Evolutionary conservation across 176 grass and related monocot species (phyloP), one percentile per base, ranked within the genome.

Genomic region (Bolboschoenus planiculmis): DNA sequence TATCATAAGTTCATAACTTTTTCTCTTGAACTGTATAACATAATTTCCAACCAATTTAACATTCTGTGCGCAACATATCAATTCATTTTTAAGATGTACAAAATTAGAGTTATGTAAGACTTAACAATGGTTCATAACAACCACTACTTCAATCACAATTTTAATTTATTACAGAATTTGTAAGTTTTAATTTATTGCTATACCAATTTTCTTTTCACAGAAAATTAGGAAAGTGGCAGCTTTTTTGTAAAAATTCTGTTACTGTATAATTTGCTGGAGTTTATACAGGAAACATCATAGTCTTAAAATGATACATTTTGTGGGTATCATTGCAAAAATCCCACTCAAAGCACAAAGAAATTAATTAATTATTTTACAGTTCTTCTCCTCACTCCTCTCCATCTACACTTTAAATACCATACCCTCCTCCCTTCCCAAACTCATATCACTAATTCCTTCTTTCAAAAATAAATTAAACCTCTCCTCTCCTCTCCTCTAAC

Each of bases 381-480:
- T 62, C 34, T 40, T 81, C 35, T 18, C 14, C 44, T 31, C 39
- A 61, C 10, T 18, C 2, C 24, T 51, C 39, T 34, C 14, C 39
- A 43, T 47, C 53, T 9, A 47, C 34, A 46, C 79, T 82, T 48
- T 82, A 82, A 82, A 82, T 82, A 82, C 56, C 79, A 26, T n/a
- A n/a, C 56, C 37, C 58, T 11, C 21, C 6, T 48, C 26, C 26
- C 58, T 34, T 44, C 31, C n/a, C 13, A 0, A 60, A 40, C 57
- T 82, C 79, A 44, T 10, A 82, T 21, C 57, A 82, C 11, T 60
- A 47, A 5, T 47, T 4, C 5, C 43, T 47, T 4, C 42, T 82
- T 82, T 8, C 14, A 48, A 64, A 42, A 82, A 44, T 23, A 2
- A 24, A n/a, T n/a, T n/a, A 56, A 80, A 29, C 50, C 14, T 13